Evolutionary conservation across 2,329 filamentous ascomycete species (phyloP).

Genomic region (Coniochaeta ligniaria): DNA sequence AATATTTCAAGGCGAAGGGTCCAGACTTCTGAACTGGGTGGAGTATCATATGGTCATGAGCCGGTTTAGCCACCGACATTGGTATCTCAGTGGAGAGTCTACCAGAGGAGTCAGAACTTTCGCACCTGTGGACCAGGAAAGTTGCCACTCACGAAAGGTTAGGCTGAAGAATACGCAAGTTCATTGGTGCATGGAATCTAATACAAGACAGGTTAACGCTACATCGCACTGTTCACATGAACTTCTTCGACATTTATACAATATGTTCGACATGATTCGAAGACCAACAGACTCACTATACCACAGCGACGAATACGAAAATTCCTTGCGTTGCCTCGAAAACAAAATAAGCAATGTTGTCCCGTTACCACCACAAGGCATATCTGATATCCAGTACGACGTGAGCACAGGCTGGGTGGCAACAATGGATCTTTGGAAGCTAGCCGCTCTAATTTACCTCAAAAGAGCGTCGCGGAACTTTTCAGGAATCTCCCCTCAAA

Average conservation of each 20-base stretch:
- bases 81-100: slow-evolving; percentile 9
- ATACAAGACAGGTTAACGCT: slow-evolving; percentile 10
- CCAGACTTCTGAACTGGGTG: slow-evolving; percentile 12
- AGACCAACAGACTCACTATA: slow-evolving; percentile 13
- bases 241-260: slow-evolving; percentile 11
- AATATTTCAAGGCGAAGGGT: slow-evolving; percentile 10
- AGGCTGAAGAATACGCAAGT: slow-evolving; percentile 9
- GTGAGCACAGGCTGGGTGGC: slow-evolving; percentile 10
- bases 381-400: slow-evolving; percentile 7
- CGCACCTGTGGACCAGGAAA: slow-evolving; percentile 9
- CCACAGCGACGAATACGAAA: slow-evolving; percentile 14
- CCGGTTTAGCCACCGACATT: slow-evolving; percentile 13
- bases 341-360: slow-evolving; percentile 11
- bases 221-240: slow-evolving; percentile 12
- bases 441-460: slow-evolving; percentile 14
- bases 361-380: slow-evolving; percentile 7
- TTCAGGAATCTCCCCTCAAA: slow-evolving; percentile 10
- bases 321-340: slow-evolving; percentile 13
- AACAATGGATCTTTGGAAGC: slow-evolving; percentile 11
- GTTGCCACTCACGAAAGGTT: slow-evolving; percentile 11
- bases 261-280: slow-evolving; percentile 11
- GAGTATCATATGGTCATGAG: slow-evolving; percentile 14
- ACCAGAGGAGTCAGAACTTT: slow-evolving; percentile 6
- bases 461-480: slow-evolving; percentile 13
- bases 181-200: slow-evolving; percentile 5